Evolutionary conservation across 306 rosid species (phyloP), one percentile per base, ranked within the genome.

Genomic region (Rosa persica): DNA sequence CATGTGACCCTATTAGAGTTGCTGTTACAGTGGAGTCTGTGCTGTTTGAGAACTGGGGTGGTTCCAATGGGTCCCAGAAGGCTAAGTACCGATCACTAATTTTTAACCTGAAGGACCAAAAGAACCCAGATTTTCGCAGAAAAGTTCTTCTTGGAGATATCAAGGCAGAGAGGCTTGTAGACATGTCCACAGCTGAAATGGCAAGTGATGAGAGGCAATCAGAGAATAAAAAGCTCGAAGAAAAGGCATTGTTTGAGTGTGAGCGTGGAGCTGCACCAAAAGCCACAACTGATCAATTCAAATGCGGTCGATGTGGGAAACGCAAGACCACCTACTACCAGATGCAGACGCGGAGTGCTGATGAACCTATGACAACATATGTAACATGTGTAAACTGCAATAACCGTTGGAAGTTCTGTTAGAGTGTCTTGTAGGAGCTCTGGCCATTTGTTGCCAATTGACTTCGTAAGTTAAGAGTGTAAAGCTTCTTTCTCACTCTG

Each of bases 291-390:
- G 97, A 96, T 88, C 98, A 96, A 60, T 96, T 96, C 67, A 93
- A 80, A 88, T 93, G 99, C 19, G 93, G 96, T 34, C 88, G 98
- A 61, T 93, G 99, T 22, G 98, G 98, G 58, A 91, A 96, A 38
- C 90, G 98, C 73, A 93, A 96, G 86, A 81, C 89, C 72, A 96
- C 99, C 73, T 93, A 96, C 77, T 91, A 93, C 86, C 99, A 96
- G 79, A 93, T 96, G 98, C 99, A 96, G 88, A 96, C 99, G 3
- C 90, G 99, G 74, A 96, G 99, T 88, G 99, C 99, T 0, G 99
- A 96, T 89, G 99, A 96, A 88, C 99, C 99, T 23, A 96, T 96
- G 99, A 96, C 99, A 30, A 96, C 99, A 4, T 93, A 93, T 72
- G 99, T 96, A 80, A 96, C 99, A 2, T 96, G 99, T 76, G 88